Percentiles rank a stretch among this genome's conserved stretches.
Conservation (phyloP, 2,329 filamentous ascomycete genomes). For the Fusarium succisae region DNA sequence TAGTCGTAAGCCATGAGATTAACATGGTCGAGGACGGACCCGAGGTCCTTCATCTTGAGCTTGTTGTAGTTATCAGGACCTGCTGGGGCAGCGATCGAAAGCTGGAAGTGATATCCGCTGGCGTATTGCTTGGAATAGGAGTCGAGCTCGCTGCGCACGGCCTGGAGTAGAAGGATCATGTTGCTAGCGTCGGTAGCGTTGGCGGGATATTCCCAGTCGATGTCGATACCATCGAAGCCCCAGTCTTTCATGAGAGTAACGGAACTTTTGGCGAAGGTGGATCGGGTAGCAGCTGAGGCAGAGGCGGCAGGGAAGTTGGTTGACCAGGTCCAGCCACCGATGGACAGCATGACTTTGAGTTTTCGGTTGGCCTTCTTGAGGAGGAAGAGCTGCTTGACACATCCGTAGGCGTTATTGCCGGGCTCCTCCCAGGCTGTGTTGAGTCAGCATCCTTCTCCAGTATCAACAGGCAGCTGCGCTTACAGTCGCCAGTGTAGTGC, state of each 20-base stretch:
- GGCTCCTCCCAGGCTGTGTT: constrained; percentile 57
- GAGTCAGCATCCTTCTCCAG: not conserved
- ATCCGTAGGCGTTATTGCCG: constrained; percentile 78
- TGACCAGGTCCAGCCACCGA: constrained; percentile 86
- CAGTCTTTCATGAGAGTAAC: constrained; percentile 77
- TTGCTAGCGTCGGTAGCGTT: constrained; percentile 50
- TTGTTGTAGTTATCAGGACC: constrained; percentile 58
- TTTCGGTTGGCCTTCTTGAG: constrained; percentile 80
- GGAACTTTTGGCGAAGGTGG: constrained; percentile 73
- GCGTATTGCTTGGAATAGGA: constrained; percentile 53
- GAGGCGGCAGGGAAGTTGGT: constrained; percentile 74
- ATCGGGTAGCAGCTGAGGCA: constrained; percentile 65
- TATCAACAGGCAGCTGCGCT: not conserved
- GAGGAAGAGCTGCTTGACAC: constrained; percentile 78
- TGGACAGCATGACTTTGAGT: constrained; percentile 78
- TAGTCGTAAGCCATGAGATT: constrained; percentile 80
- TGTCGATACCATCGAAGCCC: constrained; percentile 61
- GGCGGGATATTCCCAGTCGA: constrained; percentile 52
- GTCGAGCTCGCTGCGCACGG: constrained; percentile 56
- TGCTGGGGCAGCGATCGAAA: constrained; percentile 62
- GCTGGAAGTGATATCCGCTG: constrained; percentile 56
- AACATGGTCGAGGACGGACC: constrained; percentile 61
- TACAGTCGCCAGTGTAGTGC: constrained; percentile 33
- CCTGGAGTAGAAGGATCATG: constrained; percentile 53
- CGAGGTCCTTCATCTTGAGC: constrained; percentile 58